Evolutionary conservation across 306 rosid species (phyloP).

Genomic region (Begonia masoniana): DNA sequence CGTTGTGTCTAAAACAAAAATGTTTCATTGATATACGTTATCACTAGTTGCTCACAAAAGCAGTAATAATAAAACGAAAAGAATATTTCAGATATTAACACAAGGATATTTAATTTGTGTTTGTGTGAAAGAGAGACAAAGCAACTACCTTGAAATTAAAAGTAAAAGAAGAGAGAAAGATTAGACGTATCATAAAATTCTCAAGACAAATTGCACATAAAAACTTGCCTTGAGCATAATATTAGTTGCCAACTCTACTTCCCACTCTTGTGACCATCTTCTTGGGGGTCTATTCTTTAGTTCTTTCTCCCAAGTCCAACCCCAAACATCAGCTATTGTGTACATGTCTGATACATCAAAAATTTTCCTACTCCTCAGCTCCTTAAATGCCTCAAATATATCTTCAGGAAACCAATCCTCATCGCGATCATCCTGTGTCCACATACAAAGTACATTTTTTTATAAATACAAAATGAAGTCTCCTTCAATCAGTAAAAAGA

Average conservation of each 20-base stretch:
- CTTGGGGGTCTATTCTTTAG: constrained; percentile 54
- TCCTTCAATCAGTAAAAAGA: background rate
- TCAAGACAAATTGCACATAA: background rate
- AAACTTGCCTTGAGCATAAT: constrained; percentile 71
- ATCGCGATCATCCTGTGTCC: constrained; percentile 66
- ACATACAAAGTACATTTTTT: background rate
- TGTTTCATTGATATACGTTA: no score
- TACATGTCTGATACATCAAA: constrained; percentile 94
- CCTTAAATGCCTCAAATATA: constrained; percentile 77
- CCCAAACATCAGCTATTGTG: constrained; percentile 93
- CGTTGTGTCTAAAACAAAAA: no score
- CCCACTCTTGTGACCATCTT: constrained; percentile 95
- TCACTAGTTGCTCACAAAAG: no score
- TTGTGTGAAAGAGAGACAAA: no score
- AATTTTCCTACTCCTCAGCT: constrained; percentile 63
- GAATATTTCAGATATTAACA: no score
- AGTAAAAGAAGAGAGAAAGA: no score
- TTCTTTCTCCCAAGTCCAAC: constrained; percentile 95
- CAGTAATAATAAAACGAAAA: no score
- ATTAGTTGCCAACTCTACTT: constrained; percentile 73
- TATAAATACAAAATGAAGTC: background rate
- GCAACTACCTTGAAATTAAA: background rate
- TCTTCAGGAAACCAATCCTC: constrained; percentile 96
- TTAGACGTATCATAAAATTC: no score
- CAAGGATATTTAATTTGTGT: no score